phyloP scores from a whole-genome alignment of 2,329 filamentous ascomycete genomes.

The Leptodontidium sp. region DNA sequence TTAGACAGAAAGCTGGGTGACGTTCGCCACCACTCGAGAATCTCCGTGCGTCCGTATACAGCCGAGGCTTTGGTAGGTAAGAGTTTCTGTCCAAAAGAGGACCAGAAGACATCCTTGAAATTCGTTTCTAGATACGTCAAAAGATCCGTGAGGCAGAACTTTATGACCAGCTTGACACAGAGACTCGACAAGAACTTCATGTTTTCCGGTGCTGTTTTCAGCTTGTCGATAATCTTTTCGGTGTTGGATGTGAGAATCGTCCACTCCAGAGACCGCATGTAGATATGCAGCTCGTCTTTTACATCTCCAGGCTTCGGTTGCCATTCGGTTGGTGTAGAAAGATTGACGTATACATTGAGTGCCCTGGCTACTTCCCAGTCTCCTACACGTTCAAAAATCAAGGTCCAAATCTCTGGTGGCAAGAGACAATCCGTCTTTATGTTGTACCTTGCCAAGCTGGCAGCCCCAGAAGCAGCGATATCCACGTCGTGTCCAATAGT shows the following conservation, averaged over 20 bases:
- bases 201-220: slow-evolving; percentile 74
- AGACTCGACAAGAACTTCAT: slow-evolving; percentile 78
- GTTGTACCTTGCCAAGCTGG: slow-evolving; percentile 54
- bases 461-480: slow-evolving; percentile 46
- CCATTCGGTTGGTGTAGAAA: slow-evolving; percentile 80
- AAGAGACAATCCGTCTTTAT: slow-evolving; percentile 57
- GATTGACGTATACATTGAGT: slow-evolving; percentile 80
- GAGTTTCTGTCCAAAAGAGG: slow-evolving; percentile 81
- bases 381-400: slow-evolving; percentile 82
- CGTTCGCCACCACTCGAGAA: slow-evolving; percentile 91
- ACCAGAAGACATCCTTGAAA: slow-evolving; percentile 80
- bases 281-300: slow-evolving; percentile 72
- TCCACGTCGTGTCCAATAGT: slow-evolving; percentile 75
- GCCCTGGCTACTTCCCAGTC: slow-evolving; percentile 93
- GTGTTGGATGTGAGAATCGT: slow-evolving; percentile 79
- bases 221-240: slow-evolving; percentile 74
- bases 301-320: slow-evolving; percentile 65
- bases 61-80: slow-evolving; percentile 88
- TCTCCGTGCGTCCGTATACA: slow-evolving; percentile 83
- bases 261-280: slow-evolving; percentile 84
- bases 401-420: slow-evolving; percentile 88
- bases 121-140: slow-evolving; percentile 75
- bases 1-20: slow-evolving; percentile 84
- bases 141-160: slow-evolving; percentile 84
- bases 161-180: slow-evolving; percentile 88